Evolutionary conservation across 1,284 basidiomycete species (phyloP).

Genomic region (Lentinus polychrous): DNA sequence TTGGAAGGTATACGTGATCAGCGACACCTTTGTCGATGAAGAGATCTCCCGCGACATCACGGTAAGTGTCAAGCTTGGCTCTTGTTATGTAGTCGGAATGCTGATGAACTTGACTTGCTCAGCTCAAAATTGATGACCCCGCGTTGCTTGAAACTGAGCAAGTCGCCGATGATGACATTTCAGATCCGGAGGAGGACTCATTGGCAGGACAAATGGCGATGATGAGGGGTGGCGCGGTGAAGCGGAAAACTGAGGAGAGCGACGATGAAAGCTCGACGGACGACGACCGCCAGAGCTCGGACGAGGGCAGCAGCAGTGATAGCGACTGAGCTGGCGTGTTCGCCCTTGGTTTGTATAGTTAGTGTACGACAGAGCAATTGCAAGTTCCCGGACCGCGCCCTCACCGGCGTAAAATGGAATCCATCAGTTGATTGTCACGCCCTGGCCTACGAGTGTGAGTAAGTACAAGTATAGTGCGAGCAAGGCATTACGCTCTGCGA

Average conservation of each 20-base stretch:
- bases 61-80: constrained; percentile 39
- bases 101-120: neutral
- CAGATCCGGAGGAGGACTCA: constrained; percentile 92
- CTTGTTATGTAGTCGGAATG: neutral
- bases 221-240: constrained; percentile 90
- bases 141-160: constrained; percentile 54
- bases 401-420: neutral
- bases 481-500: too few species aligned
- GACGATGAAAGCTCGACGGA: constrained; percentile 42
- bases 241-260: constrained; percentile 39
- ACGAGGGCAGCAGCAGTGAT: constrained; percentile 35
- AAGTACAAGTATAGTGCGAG: too few species aligned
- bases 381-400: neutral
- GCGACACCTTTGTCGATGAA: constrained; percentile 85
- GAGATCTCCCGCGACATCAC: constrained; percentile 70
- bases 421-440: neutral
- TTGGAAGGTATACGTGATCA: constrained; percentile 83
- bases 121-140: constrained; percentile 82
- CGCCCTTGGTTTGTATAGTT: too few species aligned
- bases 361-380: too few species aligned
- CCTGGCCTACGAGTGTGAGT: too few species aligned
- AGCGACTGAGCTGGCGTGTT: constrained; percentile 18
- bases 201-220: constrained; percentile 98
- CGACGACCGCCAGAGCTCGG: constrained; percentile 41
- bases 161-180: constrained; percentile 77